Evolutionary conservation across 2,329 filamentous ascomycete species (phyloP), one percentile per base, ranked within the genome.

Genomic region (Fusarium albidum): DNA sequence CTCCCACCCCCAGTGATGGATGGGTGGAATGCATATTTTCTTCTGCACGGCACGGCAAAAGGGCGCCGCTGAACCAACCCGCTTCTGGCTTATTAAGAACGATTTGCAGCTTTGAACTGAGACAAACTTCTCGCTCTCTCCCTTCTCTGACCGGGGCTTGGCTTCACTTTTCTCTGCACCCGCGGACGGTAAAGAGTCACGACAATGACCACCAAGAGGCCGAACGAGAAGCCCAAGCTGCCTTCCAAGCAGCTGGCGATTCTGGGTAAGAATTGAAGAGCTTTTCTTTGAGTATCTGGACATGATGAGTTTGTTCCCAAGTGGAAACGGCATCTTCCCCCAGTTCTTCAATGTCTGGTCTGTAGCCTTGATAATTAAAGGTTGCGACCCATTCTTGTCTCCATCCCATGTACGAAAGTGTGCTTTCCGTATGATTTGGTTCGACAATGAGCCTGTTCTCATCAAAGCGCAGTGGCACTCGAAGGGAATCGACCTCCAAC

Each of bases 181-280:
- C 32, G 26, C 33, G 32, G 39, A 17, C 33, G n/a, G 41, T 50
- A 49, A 28, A 28, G 21, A 45, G 45, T 41, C 52, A 51, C 56
- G 26, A 40, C 43, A n/a, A 68, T 68, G 65, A 49, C 59, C 35
- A 59, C 55, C 43, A 65, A 64, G 44, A 17, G 52, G 27, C 38
- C 46, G 10, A n/a, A 53, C 21, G 41, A 57, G 41, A 73, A 71
- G 59, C 82, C 85, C 21, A 90, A 86, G 77, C 80, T 95, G 79
- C 91, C 91, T 1, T 79, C 84, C 34, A 84, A 87, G 80, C 91
- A 96, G 76, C 79, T 96, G 68, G 77, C 86, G 35, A 92, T 96
- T 69, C 77, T 96, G 59, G 87, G 90, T 92, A 81, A 79, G 82
- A 29, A 13, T 27, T n/a, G 6, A 18, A 26, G 5, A 9, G 17